Conservation (phyloP, 2,329 filamentous ascomycete genomes). For the Microdochium bolleyi region DNA sequence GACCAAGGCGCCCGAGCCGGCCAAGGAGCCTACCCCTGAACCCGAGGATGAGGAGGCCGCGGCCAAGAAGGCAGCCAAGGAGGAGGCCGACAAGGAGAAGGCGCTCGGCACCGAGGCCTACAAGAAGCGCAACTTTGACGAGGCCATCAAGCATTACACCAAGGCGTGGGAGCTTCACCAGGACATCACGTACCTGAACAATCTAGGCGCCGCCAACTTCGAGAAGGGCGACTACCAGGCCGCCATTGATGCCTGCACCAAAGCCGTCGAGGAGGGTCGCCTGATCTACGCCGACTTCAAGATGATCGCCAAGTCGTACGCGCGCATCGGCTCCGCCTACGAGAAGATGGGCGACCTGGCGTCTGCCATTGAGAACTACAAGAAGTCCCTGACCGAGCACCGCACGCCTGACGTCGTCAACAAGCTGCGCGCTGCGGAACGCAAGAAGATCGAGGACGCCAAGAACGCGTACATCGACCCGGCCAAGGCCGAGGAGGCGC, state of each 20-base stretch:
- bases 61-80: conserved; percentile 85
- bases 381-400: conserved; percentile 92
- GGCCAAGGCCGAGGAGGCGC: conserved; percentile 87
- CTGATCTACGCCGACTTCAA: conserved; percentile 94
- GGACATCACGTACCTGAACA: conserved; percentile 97
- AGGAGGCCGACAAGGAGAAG: conserved; percentile 90
- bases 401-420: conserved; percentile 87
- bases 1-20: conserved; percentile 36
- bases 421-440: conserved; percentile 88
- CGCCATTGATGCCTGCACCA: conserved; percentile 77
- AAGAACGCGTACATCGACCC: conserved; percentile 81
- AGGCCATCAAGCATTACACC: conserved; percentile 86
- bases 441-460: conserved; percentile 69
- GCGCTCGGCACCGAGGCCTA: conserved; percentile 88
- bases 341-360: conserved; percentile 79
- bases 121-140: conserved; percentile 97
- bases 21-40: conserved; percentile 51
- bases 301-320: conserved; percentile 95
- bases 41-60: conserved; percentile 72
- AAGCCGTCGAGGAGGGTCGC: conserved; percentile 85
- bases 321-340: conserved; percentile 87
- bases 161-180: conserved; percentile 94
- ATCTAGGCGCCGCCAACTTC: conserved; percentile 86
- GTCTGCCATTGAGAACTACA: conserved; percentile 81
- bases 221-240: conserved; percentile 93